Evolutionary conservation across 2,329 filamentous ascomycete species (phyloP).

Genomic region (Ophiostoma australiae): DNA sequence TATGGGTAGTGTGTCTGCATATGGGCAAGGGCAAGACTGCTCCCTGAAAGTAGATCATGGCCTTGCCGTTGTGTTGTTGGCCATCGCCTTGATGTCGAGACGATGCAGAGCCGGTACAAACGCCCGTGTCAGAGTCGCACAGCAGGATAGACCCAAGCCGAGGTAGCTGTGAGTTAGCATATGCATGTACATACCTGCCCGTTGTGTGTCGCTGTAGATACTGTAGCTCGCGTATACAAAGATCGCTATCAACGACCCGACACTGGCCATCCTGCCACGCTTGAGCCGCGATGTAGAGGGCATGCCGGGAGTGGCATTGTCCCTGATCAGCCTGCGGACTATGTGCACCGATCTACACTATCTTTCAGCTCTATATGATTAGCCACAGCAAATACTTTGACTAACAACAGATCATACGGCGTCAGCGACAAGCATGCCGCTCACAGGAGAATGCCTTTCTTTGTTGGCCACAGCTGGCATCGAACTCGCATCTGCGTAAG

Average conservation of each 20-base stretch:
- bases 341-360: not conserved
- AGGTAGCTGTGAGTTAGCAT: not conserved
- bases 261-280: not conserved
- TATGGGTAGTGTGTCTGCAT: not conserved
- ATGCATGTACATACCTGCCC: not conserved
- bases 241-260: not conserved
- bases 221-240: not conserved
- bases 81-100: not conserved
- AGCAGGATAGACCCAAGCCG: not conserved
- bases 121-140: not conserved
- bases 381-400: no score
- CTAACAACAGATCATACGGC: not conserved
- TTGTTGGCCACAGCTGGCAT: not conserved
- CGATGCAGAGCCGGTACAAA: not conserved
- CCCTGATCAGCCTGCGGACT: not conserved
- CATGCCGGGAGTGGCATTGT: not conserved
- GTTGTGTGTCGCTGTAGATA: not conserved
- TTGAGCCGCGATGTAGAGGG: not conserved
- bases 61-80: not conserved
- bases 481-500: not conserved
- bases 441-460: not conserved
- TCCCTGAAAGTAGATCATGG: slow-evolving; percentile 27
- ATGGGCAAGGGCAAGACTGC: not conserved
- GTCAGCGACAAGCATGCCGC: not conserved
- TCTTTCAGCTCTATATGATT: no score